These are phyloP conservation scores for Escallonia rubra DNA, from an alignment of 129 eudicot species.

Conservation along the genomic window DNA sequence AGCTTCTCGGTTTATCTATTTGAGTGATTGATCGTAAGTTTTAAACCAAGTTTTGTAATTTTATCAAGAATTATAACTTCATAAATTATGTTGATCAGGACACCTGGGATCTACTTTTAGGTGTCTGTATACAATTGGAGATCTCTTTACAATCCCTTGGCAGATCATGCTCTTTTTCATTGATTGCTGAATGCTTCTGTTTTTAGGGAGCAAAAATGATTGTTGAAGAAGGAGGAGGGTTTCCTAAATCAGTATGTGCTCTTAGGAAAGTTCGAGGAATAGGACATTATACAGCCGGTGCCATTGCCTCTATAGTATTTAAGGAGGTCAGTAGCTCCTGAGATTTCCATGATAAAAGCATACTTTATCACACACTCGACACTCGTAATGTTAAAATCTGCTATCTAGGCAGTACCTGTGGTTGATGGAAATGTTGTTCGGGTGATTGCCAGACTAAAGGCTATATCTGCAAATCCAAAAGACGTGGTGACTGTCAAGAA, in stretches of 20 bases:
- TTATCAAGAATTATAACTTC: too few species aligned
- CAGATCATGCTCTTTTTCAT: background rate
- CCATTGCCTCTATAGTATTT: constrained; percentile 89
- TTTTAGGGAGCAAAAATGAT: constrained; percentile 84
- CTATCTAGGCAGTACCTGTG: constrained; percentile 79
- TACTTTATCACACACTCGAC: background rate
- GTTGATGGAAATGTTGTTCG: constrained; percentile 96
- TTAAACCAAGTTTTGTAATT: too few species aligned
- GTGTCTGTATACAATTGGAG: background rate
- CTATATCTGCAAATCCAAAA: constrained; percentile 93
- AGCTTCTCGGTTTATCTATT: too few species aligned
- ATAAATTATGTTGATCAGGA: too few species aligned
- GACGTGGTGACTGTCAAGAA: constrained; percentile 47
- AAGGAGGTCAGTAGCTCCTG: constrained; percentile 43
- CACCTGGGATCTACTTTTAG: too few species aligned
- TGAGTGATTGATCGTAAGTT: too few species aligned
- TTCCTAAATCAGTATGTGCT: constrained; percentile 55
- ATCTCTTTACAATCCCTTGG: background rate
- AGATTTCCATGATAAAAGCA: background rate
- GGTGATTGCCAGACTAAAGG: constrained; percentile 81
- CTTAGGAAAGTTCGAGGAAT: constrained; percentile 73
- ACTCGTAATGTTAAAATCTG: background rate
- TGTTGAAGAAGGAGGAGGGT: constrained; percentile 66
- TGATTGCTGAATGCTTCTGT: background rate
- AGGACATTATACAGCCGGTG: constrained; percentile 97